A percentile compares a stretch with the other conserved stretches of the same genome.
Evolutionary conservation across 257 asterid genomes (phyloP).

Genomic region (Anisodus tanguticus): DNA sequence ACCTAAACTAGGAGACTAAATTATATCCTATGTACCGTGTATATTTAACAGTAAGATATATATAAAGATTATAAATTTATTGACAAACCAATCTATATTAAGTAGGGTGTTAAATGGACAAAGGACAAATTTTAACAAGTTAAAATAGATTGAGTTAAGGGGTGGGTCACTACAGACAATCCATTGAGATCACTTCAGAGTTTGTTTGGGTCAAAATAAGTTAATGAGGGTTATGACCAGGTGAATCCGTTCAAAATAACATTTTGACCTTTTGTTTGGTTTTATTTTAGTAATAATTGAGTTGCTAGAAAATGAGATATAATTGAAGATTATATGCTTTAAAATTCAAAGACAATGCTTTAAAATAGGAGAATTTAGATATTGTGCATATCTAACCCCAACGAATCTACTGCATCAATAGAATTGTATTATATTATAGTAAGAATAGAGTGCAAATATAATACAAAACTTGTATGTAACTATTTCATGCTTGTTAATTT

Average conservation of each 20-base stretch:
- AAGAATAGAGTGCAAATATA: neutral
- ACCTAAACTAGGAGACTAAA: too few species aligned
- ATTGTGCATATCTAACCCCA: neutral
- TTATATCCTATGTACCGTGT: too few species aligned
- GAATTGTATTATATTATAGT: neutral
- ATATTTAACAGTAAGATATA: neutral
- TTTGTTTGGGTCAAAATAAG: neutral
- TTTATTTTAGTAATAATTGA: neutral
- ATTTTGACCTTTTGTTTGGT: too few species aligned
- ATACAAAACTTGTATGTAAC: too few species aligned
- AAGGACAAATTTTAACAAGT: neutral
- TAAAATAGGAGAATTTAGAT: neutral
- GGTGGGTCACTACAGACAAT: too few species aligned
- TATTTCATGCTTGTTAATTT: too few species aligned
- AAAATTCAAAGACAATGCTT: neutral
- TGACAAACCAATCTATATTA: neutral
- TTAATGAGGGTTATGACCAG: neutral
- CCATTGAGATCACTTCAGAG: neutral
- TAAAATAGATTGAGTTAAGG: neutral
- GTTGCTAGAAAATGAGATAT: neutral
- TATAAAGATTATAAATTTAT: neutral
- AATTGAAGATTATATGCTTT: neutral
- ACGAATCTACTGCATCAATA: neutral
- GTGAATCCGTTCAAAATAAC: neutral
- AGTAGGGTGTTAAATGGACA: neutral